Base-by-base conservation (phyloP, 176 grass and related monocot genomes). In the Dactylis glomerata region DNA sequence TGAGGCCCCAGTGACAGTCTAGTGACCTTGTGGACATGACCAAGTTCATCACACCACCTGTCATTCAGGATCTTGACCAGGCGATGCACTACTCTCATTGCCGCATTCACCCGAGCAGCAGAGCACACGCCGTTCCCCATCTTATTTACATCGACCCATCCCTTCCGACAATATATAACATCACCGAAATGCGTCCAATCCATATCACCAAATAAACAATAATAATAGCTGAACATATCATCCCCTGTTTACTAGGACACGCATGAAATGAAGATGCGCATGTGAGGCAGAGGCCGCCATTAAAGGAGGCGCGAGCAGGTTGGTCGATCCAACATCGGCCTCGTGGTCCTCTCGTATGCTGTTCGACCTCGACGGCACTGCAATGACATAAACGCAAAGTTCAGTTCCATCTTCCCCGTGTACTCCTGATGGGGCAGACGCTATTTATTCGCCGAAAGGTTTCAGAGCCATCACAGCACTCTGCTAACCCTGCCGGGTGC, bases 391-490 rank as follows among this genome's bases (percentile, higher is more conserved):
- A 65, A 64, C 42, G 30, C 71, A n/a, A 6, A 80, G 67, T 47
- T 87, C 8, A 70, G 82, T 69, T 86, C 78, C 82, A 75, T 85
- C 77, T 24, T 75, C 37, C 67, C 64, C 76, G 14, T 72, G 68
- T 58, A 68, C 68, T 37, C 75, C 19, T 61, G 59, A 23, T 17
- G 78, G 27, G 27, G 68, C 85, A 84, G 41, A 62, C 38, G 69
- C 68, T 22, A 91, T 91, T 91, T 81, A 91, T 70, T 84, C 85
- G 85, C 81, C 89, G 89, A 91, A 91, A 87, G 76, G 41, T 52
- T 24, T 81, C 81, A 24, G 42, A 82, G 77, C 77, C 70, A 77
- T 89, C 82, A 47, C 9, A 4, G 34, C n/a, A n/a, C 45, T 5
- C 52, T 58, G 49, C 22, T 13, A 10, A 4, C 62, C 30, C 8